Evolutionary conservation across 2,329 filamentous ascomycete species (phyloP).

Genomic region (Penicillium expansum): DNA sequence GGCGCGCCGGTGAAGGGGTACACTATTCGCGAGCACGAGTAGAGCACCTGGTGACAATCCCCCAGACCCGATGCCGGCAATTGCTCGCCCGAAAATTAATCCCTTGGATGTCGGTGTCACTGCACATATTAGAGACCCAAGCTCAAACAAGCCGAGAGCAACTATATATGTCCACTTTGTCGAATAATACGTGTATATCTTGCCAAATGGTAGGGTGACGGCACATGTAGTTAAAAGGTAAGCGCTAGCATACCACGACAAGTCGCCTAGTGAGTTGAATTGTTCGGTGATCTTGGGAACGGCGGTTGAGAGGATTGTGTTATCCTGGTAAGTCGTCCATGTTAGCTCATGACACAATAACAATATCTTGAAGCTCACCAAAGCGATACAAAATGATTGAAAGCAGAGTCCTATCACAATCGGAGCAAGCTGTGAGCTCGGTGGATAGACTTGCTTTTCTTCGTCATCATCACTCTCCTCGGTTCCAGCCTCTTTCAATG

Average conservation of each 20-base stretch:
- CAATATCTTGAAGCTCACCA: slow-evolving; percentile 23
- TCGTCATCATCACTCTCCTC: slow-evolving; percentile 16
- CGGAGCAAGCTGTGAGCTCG: slow-evolving; percentile 31
- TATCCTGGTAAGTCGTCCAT: slow-evolving; percentile 27
- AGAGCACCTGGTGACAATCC: slow-evolving; percentile 42
- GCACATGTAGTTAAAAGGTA: slow-evolving; percentile 46
- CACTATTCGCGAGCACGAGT: slow-evolving; percentile 40
- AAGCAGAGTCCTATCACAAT: slow-evolving; percentile 39
- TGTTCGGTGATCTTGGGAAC: slow-evolving; percentile 49
- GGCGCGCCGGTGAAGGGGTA: slow-evolving; percentile 42
- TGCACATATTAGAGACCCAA: slow-evolving; percentile 42
- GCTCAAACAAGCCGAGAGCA: slow-evolving; percentile 42
- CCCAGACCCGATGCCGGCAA: slow-evolving; percentile 41
- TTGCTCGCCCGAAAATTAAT: slow-evolving; percentile 42
- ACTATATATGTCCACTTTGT: slow-evolving; percentile 45
- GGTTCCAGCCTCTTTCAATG: slow-evolving; percentile 16
- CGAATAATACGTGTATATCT: slow-evolving; percentile 45
- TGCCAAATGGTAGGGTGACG: slow-evolving; percentile 45
- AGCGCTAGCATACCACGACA: slow-evolving; percentile 50
- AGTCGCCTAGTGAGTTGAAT: slow-evolving; percentile 47
- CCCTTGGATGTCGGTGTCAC: slow-evolving; percentile 38
- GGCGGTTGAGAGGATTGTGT: slow-evolving; percentile 47
- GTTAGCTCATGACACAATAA: not conserved
- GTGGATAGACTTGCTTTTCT: slow-evolving; percentile 33
- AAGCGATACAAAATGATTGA: slow-evolving; percentile 39